Percentiles rank a stretch among this genome's conserved stretches.
Conservation (phyloP, 164 flowering plant genomes). For the Stephania yunnanensis region DNA sequence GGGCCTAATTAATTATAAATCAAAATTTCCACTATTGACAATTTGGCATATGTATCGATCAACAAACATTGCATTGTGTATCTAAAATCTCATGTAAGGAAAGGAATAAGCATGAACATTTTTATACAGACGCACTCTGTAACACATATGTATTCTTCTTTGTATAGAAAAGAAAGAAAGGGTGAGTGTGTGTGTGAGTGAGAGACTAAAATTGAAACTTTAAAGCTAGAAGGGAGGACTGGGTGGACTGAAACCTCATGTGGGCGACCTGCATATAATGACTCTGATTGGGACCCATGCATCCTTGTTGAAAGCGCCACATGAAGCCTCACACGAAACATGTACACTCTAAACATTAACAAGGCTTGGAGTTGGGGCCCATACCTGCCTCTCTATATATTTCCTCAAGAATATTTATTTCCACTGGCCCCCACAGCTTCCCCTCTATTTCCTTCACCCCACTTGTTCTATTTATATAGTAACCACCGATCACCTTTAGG, state of each 20-base stretch:
- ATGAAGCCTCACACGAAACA: neutral
- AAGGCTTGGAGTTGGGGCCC: neutral
- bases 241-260: neutral
- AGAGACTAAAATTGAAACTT: neutral
- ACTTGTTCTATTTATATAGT: neutral
- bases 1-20: too few species aligned
- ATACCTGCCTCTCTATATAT: neutral
- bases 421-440: neutral
- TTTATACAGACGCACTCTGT: too few species aligned
- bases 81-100: too few species aligned
- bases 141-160: too few species aligned
- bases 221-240: neutral
- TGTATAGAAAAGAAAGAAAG: neutral
- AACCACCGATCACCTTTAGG: neutral
- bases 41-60: too few species aligned
- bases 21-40: too few species aligned
- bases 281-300: neutral
- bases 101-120: too few species aligned
- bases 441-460: neutral
- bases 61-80: too few species aligned
- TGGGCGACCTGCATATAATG: neutral
- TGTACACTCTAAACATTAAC: neutral
- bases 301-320: slow-evolving; percentile 2
- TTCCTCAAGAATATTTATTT: neutral
- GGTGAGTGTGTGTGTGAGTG: too few species aligned